Percentiles rank a stretch among this genome's conserved stretches.
phyloP scores from a whole-genome alignment of 164 flowering plant genomes.

The Protea cynaroides region DNA sequence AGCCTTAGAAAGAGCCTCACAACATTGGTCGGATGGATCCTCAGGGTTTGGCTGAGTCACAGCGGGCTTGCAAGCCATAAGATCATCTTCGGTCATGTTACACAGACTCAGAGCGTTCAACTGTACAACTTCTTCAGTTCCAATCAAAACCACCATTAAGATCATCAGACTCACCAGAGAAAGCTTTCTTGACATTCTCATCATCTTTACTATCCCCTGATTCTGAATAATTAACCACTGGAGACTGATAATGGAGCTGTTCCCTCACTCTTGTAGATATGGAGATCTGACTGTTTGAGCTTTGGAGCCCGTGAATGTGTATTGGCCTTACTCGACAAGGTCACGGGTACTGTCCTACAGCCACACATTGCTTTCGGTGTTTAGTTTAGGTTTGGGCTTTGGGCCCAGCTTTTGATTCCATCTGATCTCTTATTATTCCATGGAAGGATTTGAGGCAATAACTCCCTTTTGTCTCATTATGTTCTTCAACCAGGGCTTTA shows the following conservation, averaged over 20 bases:
- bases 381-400: too few species aligned
- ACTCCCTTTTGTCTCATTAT: too few species aligned
- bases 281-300: neutral
- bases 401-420: too few species aligned
- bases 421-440: too few species aligned
- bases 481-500: too few species aligned
- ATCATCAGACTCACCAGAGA: slow-evolving; percentile 12
- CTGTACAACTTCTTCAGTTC: neutral
- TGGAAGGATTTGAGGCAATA: too few species aligned
- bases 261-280: too few species aligned
- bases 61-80: slow-evolving; percentile 34
- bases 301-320: slow-evolving; percentile 7
- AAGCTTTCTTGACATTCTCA: slow-evolving; percentile 17
- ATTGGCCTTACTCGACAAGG: neutral
- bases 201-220: neutral
- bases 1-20: slow-evolving; percentile 32
- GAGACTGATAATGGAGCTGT: slow-evolving; percentile 4
- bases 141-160: slow-evolving; percentile 6
- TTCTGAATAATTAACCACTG: neutral
- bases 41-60: slow-evolving; percentile 19
- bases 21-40: slow-evolving; percentile 30
- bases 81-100: slow-evolving; percentile 23
- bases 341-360: neutral
- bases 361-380: neutral
- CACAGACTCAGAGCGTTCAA: slow-evolving; percentile 15